Base-by-base conservation (phyloP, 2,329 filamentous ascomycete species). In the Cytospora paraplurivora region DNA sequence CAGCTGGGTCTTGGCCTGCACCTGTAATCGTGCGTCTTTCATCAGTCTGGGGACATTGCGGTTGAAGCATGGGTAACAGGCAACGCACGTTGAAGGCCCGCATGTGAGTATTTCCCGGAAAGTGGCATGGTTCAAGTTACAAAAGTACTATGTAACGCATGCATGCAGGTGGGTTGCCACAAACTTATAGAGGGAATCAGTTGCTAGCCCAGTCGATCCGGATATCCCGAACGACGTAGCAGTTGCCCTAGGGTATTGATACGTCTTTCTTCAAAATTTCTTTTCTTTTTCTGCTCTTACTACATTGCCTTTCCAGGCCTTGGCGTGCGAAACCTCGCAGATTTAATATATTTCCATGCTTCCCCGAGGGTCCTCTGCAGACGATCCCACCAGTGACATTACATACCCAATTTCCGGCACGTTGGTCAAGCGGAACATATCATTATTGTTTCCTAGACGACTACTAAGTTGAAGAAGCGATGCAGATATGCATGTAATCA, bases 401-500 rank as follows among this genome's bases (percentile, higher is more conserved):
- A 19, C 41, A 47, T 7, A 7, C 5, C 13, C 41, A 47, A 47
- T 47, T 47, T 19, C 41, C 41, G 13, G 41, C 5, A 47, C 17
- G 41, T 13, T 47, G 41, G 41, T 19, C 41, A 47, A 47, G 41
- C 41, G 41, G 17, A 19, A 47, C 13, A 5, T 7, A 47, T 6
- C 41, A 17, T 19, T 7, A 17, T 7, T 47, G 41, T 47, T 15
- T 15, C 17, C n/a, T 17, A 13, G 6, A 5, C n/a, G 41, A 47
- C 41, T 19, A 13, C 41, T 6, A 47, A 47, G 41, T 19, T 47
- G 41, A 47, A 13, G 7, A 47, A 47, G 41, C 41, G 17, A 47
- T 47, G 41, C n/a, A 19, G 41, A 47, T 47, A 47, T 47, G 41
- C n/a, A 47, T 47, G 41, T 47, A 47, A 47, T 19, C 41, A 47